A percentile compares a stretch with the other conserved stretches of the same genome.
Evolutionary conservation across 2,329 filamentous ascomycete genomes (phyloP).

Genomic region (Calonectria pauciramosa): DNA sequence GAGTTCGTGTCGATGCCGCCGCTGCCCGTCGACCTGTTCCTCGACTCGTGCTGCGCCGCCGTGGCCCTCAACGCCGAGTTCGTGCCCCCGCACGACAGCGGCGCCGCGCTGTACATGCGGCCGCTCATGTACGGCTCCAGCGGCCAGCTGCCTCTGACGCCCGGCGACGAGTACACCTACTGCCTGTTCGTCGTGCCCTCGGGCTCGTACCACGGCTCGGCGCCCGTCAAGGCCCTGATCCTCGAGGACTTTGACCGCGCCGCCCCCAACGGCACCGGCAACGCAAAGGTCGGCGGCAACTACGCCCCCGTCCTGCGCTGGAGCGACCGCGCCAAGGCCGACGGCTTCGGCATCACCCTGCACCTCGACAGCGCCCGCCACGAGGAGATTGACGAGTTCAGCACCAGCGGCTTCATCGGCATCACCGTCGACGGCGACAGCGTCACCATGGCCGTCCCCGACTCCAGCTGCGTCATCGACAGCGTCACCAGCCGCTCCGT

Average conservation of each 20-base stretch:
- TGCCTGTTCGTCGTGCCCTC: constrained; percentile 91
- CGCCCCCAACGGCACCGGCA: constrained; percentile 90
- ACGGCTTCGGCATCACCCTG: constrained; percentile 94
- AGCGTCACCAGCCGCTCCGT: constrained; percentile 87
- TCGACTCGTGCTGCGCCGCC: constrained; percentile 82
- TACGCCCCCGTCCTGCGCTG: constrained; percentile 93
- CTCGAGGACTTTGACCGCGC: constrained; percentile 94
- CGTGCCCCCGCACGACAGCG: constrained; percentile 90
- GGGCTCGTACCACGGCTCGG: constrained; percentile 92
- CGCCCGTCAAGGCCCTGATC: constrained; percentile 89
- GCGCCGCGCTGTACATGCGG: constrained; percentile 92
- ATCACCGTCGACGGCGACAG: constrained; percentile 71
- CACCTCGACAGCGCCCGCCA: constrained; percentile 90
- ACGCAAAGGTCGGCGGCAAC: constrained; percentile 95
- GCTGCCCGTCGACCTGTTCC: constrained; percentile 82
- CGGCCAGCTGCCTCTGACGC: constrained; percentile 87
- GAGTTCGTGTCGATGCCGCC: constrained; percentile 86
- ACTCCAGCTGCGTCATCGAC: constrained; percentile 89
- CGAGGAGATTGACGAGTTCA: constrained; percentile 94
- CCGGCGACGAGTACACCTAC: constrained; percentile 94
- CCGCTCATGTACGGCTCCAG: constrained; percentile 90
- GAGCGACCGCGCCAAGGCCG: constrained; percentile 82
- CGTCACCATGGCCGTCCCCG: constrained; percentile 85
- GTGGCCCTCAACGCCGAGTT: constrained; percentile 91
- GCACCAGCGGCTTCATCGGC: constrained; percentile 93